phyloP scores from a whole-genome alignment of 1,139 yeast genomes.

The Protomyces macrosporus region DNA sequence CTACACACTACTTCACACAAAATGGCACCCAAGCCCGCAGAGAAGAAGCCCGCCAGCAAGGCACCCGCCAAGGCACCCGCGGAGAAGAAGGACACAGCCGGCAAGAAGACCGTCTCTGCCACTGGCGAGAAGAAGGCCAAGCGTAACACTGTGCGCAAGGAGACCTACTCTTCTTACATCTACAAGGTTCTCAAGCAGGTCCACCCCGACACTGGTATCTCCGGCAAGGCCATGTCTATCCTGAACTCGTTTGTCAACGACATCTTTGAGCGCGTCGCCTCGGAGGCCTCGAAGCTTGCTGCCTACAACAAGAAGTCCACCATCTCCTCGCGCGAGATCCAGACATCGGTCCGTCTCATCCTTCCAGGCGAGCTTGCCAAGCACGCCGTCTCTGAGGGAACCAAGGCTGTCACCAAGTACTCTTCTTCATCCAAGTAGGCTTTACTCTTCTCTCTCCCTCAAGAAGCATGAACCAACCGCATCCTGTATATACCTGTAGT shows the following conservation, averaged over 20 bases:
- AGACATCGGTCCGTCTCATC: conserved; percentile 97
- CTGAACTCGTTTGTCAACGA: conserved; percentile 94
- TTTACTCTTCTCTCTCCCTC: not conserved
- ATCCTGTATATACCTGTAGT: conserved; percentile 1
- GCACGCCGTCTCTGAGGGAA: conserved; percentile 98
- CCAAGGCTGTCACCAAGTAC: conserved; percentile 99
- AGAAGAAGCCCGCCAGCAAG: conserved; percentile 55
- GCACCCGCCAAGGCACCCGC: conserved; percentile 70
- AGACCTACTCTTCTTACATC: conserved; percentile 96
- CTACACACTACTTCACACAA: conserved; percentile 34
- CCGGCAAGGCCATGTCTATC: conserved; percentile 98
- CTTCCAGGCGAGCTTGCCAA: conserved; percentile 99
- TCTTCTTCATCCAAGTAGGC: conserved; percentile 51
- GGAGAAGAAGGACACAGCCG: conserved; percentile 92
- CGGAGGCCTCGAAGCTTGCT: conserved; percentile 98
- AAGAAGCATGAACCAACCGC: not conserved
- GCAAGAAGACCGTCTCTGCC: conserved; percentile 64
- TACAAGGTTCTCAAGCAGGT: conserved; percentile 95
- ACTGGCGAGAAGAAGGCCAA: conserved; percentile 71
- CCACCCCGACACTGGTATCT: conserved; percentile 95
- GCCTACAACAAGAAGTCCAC: conserved; percentile 99
- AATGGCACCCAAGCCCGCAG: conserved; percentile 75
- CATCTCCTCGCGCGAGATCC: conserved; percentile 98
- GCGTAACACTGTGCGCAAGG: conserved; percentile 97
- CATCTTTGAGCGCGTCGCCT: conserved; percentile 88